phyloP scores from a whole-genome alignment of 805 yeast species.

The Cyberlindnera samutprakarnensis region DNA sequence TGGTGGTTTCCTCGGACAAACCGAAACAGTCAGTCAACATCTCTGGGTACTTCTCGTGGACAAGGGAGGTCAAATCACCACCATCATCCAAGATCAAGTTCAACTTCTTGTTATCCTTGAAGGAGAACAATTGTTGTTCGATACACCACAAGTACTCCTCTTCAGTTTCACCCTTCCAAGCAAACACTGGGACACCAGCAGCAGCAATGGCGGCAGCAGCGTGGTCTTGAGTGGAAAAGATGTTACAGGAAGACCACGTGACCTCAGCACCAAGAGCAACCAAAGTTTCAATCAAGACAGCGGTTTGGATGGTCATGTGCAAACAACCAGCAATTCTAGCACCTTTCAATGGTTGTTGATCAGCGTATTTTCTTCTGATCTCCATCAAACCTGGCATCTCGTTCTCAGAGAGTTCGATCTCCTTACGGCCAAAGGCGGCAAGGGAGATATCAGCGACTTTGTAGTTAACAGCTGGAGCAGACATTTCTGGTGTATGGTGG shows the following conservation, averaged over 20 bases:
- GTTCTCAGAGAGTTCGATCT: slow-evolving; percentile 96
- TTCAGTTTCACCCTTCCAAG: slow-evolving; percentile 99
- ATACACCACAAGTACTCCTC: slow-evolving; percentile 99
- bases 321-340: slow-evolving; percentile 99
- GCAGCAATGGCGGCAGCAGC: slow-evolving; percentile 99
- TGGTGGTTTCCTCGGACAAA: slow-evolving; percentile 97
- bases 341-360: slow-evolving; percentile 91
- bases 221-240: slow-evolving; percentile 98
- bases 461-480: slow-evolving; percentile 64
- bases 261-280: slow-evolving; percentile 98
- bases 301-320: slow-evolving; percentile 99
- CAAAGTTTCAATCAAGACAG: slow-evolving; percentile 95
- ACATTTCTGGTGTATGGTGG: slow-evolving; percentile 34
- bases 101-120: slow-evolving; percentile 92
- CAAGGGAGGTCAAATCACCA: slow-evolving; percentile 96
- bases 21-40: slow-evolving; percentile 93
- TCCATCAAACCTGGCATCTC: slow-evolving; percentile 99
- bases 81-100: slow-evolving; percentile 98
- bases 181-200: slow-evolving; percentile 97
- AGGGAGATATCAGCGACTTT: slow-evolving; percentile 97
- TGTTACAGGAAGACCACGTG: slow-evolving; percentile 99
- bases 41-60: slow-evolving; percentile 97
- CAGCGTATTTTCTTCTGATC: slow-evolving; percentile 89
- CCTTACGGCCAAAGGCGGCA: slow-evolving; percentile 99
- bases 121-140: slow-evolving; percentile 96